Percentiles rank a stretch among this genome's conserved stretches.
phyloP scores from a whole-genome alignment of 306 rosid species.

The Abrus pulchellus region DNA sequence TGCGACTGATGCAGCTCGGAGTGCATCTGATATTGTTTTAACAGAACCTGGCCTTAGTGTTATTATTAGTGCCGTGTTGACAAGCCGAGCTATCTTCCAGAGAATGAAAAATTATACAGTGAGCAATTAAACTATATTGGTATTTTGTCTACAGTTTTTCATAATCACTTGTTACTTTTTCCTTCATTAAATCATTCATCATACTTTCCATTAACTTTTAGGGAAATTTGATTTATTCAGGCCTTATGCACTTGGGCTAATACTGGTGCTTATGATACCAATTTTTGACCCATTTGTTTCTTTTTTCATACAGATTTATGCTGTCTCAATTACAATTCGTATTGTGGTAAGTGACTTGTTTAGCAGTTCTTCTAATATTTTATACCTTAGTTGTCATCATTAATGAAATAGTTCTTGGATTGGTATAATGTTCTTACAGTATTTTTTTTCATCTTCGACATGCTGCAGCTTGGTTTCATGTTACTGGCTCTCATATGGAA shows the following conservation, averaged over 20 bases:
- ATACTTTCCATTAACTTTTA: background rate
- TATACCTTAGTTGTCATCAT: background rate
- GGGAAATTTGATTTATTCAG: constrained; percentile 13
- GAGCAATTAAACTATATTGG: constrained; percentile 40
- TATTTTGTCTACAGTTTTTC: background rate
- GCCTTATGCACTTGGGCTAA: background rate
- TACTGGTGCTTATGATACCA: background rate
- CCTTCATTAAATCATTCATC: background rate
- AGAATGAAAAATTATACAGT: constrained; percentile 97
- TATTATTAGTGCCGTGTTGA: constrained; percentile 92
- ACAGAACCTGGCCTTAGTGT: constrained; percentile 97
- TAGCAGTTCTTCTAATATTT: background rate
- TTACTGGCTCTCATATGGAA: constrained; percentile 88
- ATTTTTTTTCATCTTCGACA: constrained; percentile 39
- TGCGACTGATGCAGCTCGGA: constrained; percentile 97
- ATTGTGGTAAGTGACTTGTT: constrained; percentile 75
- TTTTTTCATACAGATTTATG: constrained; percentile 77
- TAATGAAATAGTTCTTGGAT: constrained; percentile 22
- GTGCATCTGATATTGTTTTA: constrained; percentile 94
- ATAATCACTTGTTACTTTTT: constrained; percentile 4
- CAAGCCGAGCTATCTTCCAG: constrained; percentile 92
- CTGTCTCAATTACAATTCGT: constrained; percentile 94
- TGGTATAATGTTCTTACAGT: constrained; percentile 28
- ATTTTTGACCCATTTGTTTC: constrained; percentile 37
- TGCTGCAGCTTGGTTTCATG: constrained; percentile 94